These are phyloP conservation scores for Limnanthes douglasii DNA, from an alignment of 345 rosid genomes.

Conservation along the genomic window DNA sequence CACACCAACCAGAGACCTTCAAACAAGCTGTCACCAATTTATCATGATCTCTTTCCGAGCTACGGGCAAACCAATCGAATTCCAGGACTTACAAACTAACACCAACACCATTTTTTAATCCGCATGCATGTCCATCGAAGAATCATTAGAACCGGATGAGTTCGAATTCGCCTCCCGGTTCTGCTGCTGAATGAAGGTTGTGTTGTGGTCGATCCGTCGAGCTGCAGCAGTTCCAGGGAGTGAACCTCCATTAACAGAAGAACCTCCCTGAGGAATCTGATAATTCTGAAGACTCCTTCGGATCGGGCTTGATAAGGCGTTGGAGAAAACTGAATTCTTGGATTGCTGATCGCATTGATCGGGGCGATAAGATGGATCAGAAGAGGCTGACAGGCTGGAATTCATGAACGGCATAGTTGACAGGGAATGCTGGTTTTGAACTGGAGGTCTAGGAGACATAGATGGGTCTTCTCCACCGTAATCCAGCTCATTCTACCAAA, in stretches of 20 bases:
- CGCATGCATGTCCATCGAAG: constrained; percentile 82
- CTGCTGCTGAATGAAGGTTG: constrained; percentile 28
- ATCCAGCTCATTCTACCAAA: constrained; percentile 37
- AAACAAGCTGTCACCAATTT: too few relatives aligned
- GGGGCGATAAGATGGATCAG: constrained; percentile 44
- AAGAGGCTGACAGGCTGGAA: constrained; percentile 27
- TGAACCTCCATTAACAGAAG: constrained; percentile 20
- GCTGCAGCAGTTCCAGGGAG: constrained; percentile 27
- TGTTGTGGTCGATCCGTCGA: constrained; percentile 24
- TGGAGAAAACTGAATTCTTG: constrained; percentile 72
- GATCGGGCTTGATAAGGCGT: constrained; percentile 68
- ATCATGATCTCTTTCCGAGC: too few relatives aligned
- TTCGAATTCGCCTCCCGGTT: constrained; percentile 37
- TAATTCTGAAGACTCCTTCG: constrained; percentile 61
- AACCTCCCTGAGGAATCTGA: constrained; percentile 56
- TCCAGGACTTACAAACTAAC: too few relatives aligned
- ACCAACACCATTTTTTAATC: constrained; percentile 23
- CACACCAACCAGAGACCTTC: too few relatives aligned
- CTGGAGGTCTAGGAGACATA: constrained; percentile 50
- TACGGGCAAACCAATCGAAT: too few relatives aligned
- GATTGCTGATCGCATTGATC: constrained; percentile 58
- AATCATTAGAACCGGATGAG: constrained; percentile 55
- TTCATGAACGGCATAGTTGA: constrained; percentile 25
- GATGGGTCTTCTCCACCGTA: constrained; percentile 36
- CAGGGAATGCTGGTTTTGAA: constrained; percentile 31